Base-by-base conservation (phyloP, 352 stramenopile species). In the Phytophthora pluvialis region DNA sequence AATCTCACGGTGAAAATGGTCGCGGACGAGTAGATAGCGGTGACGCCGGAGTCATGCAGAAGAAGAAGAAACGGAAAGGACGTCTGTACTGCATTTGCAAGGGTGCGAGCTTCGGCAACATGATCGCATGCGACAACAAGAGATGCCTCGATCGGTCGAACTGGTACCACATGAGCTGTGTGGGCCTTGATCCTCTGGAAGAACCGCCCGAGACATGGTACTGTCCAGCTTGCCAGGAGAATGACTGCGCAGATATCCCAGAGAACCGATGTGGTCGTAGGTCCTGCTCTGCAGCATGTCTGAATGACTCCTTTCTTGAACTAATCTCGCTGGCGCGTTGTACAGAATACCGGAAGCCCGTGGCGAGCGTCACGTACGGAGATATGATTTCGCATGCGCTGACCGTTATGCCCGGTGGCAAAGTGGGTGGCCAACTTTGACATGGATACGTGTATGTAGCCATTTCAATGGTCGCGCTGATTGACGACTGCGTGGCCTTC, bases 331-430 rank as follows among this genome's bases (percentile, higher is more conserved):
- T 21, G 16, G 10, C 8, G 12, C 31, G 16, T 35, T 18, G 16
- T 15, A 9, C 49, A 93, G 85, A 91, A 68, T 94, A 89, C 58
- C 81, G 86, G 43, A 94, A 94, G 54, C 86, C 86, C 3, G 82
- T 87, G 12, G 81, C 84, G 7, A 94, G 83, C 64, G 80, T 90
- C 48, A 96, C 86, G 31, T 96, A 96, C 54, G 81, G 84, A 25
- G 88, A 96, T 67, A 97, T 97, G 89, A 97, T 97, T 57, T 88
- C 86, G 38, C 82, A 94, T 60, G 86, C 88, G n/a, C 58, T 97
- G 3, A 72, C 71, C 4, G 76, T 78, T 55, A 65, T 95, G 4
- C 81, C 83, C 1, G 62, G 75, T 1, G 77, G 83, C 47, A 94
- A 91, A 70, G 88, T 93, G 56, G 26, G 71, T 78, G n/a, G 12